These are phyloP conservation scores for Globisporangium nagaii DNA, from an alignment of 352 stramenopile species.

Conservation along the genomic window DNA sequence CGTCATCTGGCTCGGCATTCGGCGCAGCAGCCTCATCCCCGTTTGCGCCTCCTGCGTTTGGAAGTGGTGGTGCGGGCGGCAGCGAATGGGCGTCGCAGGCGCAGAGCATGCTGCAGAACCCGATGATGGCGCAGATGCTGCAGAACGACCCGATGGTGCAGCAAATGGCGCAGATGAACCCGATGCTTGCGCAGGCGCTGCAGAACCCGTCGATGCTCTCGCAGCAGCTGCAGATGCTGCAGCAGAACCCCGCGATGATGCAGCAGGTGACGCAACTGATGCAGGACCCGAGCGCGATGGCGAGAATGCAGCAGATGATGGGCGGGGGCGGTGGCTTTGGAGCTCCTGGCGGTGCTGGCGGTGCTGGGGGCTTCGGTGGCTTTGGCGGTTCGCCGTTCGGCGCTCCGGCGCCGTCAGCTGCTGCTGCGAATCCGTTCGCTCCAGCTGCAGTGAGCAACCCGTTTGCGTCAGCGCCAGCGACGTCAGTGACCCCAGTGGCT, in stretches of 20 bases:
- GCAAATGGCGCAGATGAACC: slow-evolving; percentile 75
- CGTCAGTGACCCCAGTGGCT: slow-evolving; percentile 9
- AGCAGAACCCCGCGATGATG: slow-evolving; percentile 80
- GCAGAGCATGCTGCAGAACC: slow-evolving; percentile 70
- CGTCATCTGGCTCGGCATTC: slow-evolving; percentile 3
- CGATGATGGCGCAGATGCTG: slow-evolving; percentile 63
- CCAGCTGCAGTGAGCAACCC: slow-evolving; percentile 10
- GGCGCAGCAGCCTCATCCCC: slow-evolving; percentile 11
- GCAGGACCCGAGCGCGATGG: slow-evolving; percentile 63
- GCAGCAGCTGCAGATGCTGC: slow-evolving; percentile 59
- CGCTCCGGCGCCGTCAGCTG: slow-evolving; percentile 11
- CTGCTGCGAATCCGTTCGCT: slow-evolving; percentile 35
- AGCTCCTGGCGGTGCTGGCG: slow-evolving; percentile 16
- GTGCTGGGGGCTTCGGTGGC: slow-evolving; percentile 9
- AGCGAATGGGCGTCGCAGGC: slow-evolving; percentile 50
- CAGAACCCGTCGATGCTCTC: slow-evolving; percentile 68
- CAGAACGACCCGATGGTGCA: slow-evolving; percentile 68
- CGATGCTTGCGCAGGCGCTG: slow-evolving; percentile 71
- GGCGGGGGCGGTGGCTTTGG: slow-evolving; percentile 19
- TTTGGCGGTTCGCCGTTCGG: slow-evolving; percentile 26
- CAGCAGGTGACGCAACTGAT: slow-evolving; percentile 81
- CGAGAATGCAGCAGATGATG: slow-evolving; percentile 72
- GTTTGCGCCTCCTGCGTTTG: not conserved
- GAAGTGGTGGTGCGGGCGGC: not conserved
- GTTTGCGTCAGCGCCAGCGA: slow-evolving; percentile 21